Evolutionary conservation across 2,329 filamentous ascomycete genomes (phyloP), one percentile per base, ranked within the genome.

Genomic region (Geoglossum cookeanum): DNA sequence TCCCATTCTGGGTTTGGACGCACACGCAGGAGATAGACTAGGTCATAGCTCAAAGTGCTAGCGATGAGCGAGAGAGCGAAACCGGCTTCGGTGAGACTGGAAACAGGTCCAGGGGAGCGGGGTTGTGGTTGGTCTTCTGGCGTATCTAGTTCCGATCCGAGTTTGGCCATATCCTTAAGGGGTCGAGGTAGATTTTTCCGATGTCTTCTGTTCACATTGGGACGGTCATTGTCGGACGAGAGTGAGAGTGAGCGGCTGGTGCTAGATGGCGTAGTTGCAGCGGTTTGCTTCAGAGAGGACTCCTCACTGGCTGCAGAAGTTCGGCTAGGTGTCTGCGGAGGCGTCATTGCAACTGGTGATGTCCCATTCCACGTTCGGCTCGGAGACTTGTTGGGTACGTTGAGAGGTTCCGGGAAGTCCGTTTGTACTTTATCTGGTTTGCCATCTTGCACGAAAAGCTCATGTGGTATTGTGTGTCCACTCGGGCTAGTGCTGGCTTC

Each of bases 11-110:
- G 27, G 17, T 32, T 47, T n/a, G 59, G 60, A 44, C 57, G 58
- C 4, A 63, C 59, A 11, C 60, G 61, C n/a, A 64, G 52, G 15
- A 63, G 60, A 51, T 68, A 68, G 11, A 66, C 59, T 42, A 67
- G 61, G 59, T 67, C 65, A 52, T 65, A 67, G 27, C 62, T 61
- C 9, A 66, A 57, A 5, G 53, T 62, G 30, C 62, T 61, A 13
- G 64, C 64, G 51, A 62, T 61, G 29, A 61, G 58, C 11, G 61
- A 59, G 51, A 62, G 65, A n/a, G 62, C 60, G 30, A 63, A 63
- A 11, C 60, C 62, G 33, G 64, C 63, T 45, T 65, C 61, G n/a
- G 61, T 59, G 55, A 62, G 58, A 6, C 54, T 55, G 7, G 33
- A 22, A 13, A 55, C 54, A 6, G 44, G 44, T 4, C 35, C 44